phyloP scores from a whole-genome alignment of 1,284 basidiomycete species.

The Vanrija sp. region DNA sequence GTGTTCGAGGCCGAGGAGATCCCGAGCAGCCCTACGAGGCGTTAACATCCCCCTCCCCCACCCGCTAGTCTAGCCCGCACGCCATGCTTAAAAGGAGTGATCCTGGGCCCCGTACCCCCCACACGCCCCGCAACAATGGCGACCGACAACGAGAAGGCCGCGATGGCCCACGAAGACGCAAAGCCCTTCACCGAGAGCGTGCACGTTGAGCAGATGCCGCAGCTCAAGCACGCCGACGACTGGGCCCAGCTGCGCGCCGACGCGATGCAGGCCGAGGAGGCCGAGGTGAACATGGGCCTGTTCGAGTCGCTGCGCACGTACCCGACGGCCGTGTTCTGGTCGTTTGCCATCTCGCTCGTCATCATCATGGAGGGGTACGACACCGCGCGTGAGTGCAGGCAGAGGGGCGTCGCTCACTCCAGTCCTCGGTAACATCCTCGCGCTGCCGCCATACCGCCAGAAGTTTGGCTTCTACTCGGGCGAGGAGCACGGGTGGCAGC shows the following conservation, averaged over 20 bases:
- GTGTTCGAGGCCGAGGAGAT: too few relatives aligned
- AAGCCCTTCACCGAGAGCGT: neutral
- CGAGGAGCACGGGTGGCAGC: slow-evolving; percentile 16
- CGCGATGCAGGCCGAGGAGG: slow-evolving; percentile 16
- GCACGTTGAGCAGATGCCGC: neutral
- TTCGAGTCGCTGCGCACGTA: slow-evolving; percentile 10
- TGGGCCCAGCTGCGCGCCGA: slow-evolving; percentile 7
- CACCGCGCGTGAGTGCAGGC: neutral
- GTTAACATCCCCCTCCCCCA: too few relatives aligned
- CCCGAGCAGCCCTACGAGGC: too few relatives aligned
- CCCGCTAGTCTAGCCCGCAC: too few relatives aligned
- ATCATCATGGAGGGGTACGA: slow-evolving; percentile 13
- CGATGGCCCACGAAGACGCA: too few relatives aligned
- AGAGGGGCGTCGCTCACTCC: neutral
- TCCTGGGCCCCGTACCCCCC: too few relatives aligned
- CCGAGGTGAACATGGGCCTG: slow-evolving; percentile 11
- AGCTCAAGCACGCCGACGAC: neutral
- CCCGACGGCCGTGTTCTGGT: slow-evolving; percentile 17
- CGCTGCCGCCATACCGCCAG: slow-evolving; percentile 12
- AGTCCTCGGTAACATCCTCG: slow-evolving; percentile 9
- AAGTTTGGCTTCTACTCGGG: slow-evolving; percentile 9
- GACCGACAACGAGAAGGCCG: neutral
- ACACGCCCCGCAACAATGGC: too few relatives aligned
- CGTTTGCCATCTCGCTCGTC: slow-evolving; percentile 13
- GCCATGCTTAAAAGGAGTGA: too few relatives aligned